These are phyloP conservation scores for Populus simonii DNA, from an alignment of 345 rosid species.

Conservation along the genomic window DNA sequence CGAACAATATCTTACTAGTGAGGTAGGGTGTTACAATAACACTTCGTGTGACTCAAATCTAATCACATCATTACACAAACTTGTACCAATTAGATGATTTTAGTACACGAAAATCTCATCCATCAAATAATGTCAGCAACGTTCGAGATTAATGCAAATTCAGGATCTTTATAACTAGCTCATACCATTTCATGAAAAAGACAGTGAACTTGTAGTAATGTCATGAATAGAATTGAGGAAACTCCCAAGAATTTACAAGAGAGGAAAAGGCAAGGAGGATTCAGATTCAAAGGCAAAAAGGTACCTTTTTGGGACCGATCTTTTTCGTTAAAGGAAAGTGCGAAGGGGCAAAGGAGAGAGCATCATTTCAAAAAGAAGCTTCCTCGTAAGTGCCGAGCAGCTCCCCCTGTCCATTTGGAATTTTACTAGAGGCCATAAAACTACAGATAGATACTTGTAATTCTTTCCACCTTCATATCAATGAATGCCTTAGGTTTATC, in stretches of 20 bases:
- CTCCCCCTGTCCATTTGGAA: background rate
- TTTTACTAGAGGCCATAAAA: background rate
- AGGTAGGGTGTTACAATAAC: no score
- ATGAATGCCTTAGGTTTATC: no score
- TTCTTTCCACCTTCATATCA: background rate
- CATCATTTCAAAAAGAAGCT: conserved; percentile 10
- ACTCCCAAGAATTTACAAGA: background rate
- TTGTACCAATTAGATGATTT: background rate
- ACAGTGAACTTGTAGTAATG: background rate
- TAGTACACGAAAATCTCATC: background rate
- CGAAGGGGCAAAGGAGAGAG: conserved; percentile 7
- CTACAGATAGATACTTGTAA: background rate
- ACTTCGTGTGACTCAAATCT: no score
- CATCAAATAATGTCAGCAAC: background rate
- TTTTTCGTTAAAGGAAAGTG: background rate
- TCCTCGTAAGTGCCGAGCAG: conserved; percentile 11
- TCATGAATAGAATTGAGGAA: background rate
- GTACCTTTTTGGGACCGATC: background rate
- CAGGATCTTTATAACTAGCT: background rate
- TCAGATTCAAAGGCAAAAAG: conserved; percentile 12
- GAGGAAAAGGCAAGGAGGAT: background rate
- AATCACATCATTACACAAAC: background rate
- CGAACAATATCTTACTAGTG: no score
- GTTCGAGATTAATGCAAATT: background rate
- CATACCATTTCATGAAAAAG: background rate